Base-by-base conservation (phyloP, 2,329 filamentous ascomycete genomes). In the Penicillium sp. region DNA sequence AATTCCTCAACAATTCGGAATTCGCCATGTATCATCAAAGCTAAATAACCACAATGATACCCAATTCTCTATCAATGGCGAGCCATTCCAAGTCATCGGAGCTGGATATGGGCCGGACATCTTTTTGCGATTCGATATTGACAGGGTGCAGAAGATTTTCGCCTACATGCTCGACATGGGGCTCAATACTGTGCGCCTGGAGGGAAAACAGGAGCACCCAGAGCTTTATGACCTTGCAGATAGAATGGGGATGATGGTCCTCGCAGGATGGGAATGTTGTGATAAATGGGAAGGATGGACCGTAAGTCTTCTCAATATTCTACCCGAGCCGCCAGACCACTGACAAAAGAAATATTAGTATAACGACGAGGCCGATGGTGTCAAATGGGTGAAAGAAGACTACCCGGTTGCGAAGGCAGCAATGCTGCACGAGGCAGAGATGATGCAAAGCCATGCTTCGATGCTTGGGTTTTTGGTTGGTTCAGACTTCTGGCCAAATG, bases 241-340 rank as follows among this genome's bases (percentile, higher is more conserved):
- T 63, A 74, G 78, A 3, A 73, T 86, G 64, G 86, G 86, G 0
- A 65, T 88, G 36, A 86, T 88, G 83, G 70, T 88, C 0, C 74
- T 88, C 38, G 75, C 84, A 0, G 86, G 86, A 0, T 88, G 85
- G 84, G 85, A 87, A 59, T 88, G 86, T 69, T 88, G 86, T 67
- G 83, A 87, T 63, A 88, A 88, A 67, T 88, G 86, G 86, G 86
- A 88, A 65, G 82, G 80, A 0, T 88, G 84, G 84, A 69, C 66
- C 17, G 72, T 73, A 56, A 58, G 66, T 49, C 8, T 1, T 9
- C 17, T 33, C 33, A 15, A 42, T 2, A 8, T 17, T 38, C 4
- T 23, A 15, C 12, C 15, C 0, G 36, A 53, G 21, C 3, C 0
- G 9, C 6, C 3, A 17, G 13, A n/a, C 23, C 21, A 52, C 48